phyloP scores from a whole-genome alignment of 371 early-diverging fungal genomes.

The Rhizopus stolonifer region DNA sequence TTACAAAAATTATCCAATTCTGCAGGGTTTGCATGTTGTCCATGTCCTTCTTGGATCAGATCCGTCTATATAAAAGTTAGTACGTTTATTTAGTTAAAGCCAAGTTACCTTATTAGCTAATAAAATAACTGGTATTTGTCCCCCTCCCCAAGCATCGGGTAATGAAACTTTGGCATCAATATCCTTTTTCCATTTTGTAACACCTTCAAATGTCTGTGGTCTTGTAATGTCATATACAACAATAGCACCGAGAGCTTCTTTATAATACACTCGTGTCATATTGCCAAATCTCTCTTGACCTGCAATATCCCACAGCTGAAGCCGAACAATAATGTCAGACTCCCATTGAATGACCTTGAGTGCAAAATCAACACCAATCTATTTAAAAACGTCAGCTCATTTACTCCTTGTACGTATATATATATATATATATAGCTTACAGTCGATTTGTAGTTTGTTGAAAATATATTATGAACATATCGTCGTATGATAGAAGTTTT shows the following conservation, averaged over 20 bases:
- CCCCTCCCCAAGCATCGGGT: slow-evolving; percentile 59
- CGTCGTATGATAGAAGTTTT: slow-evolving; percentile 69
- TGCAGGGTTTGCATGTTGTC: slow-evolving; percentile 40
- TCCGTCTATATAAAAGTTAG: slow-evolving; percentile 28
- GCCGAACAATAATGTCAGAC: slow-evolving; percentile 54
- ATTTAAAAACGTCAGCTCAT: slow-evolving; percentile 1
- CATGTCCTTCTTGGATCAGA: slow-evolving; percentile 46
- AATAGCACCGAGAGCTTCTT: slow-evolving; percentile 77
- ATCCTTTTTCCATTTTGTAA: slow-evolving; percentile 73
- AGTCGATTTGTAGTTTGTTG: slow-evolving; percentile 71
- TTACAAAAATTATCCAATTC: slow-evolving; percentile 58
- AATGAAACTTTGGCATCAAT: slow-evolving; percentile 62
- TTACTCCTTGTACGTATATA: too few species aligned
- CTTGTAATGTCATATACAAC: slow-evolving; percentile 82
- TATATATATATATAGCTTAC: slow-evolving; percentile 42
- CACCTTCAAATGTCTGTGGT: slow-evolving; percentile 68
- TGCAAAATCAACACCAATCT: slow-evolving; percentile 86
- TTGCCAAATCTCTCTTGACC: slow-evolving; percentile 76
- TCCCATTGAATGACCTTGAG: slow-evolving; percentile 74
- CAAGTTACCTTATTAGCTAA: slow-evolving; percentile 61
- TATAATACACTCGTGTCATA: slow-evolving; percentile 80
- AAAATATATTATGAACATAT: slow-evolving; percentile 73
- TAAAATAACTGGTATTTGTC: slow-evolving; percentile 61
- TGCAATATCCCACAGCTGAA: slow-evolving; percentile 87
- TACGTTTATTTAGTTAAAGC: not conserved